Base-by-base conservation (phyloP, 2,329 filamentous ascomycete genomes). In the Curvularia eragrostidis region DNA sequence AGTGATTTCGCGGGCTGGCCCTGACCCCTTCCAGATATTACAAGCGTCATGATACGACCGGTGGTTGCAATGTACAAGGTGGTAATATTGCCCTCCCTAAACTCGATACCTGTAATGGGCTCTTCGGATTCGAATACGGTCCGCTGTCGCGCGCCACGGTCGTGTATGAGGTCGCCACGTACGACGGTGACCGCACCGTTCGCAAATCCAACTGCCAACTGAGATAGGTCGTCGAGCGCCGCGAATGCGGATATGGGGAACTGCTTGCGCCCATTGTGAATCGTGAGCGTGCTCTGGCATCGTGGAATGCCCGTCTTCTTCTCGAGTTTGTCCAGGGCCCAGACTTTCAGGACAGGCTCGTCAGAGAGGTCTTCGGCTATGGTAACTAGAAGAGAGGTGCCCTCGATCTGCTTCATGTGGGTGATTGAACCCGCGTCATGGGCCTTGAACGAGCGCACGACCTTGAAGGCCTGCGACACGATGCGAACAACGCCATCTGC, bases 111-210 rank as follows among this genome's bases (percentile, higher is more conserved):
- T 0, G 95, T 99, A 9, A 99, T 88, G 0, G 95, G 96, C 75
- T 99, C 95, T 69, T 98, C 93, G 0, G 93, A 97, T 74, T 99
- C 95, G 78, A 96, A 95, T 9, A 99, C 91, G 32, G 94, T 95
- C 52, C 95, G 87, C 76, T 99, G 95, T 74, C 92, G 93, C 10
- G 94, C 93, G 21, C 96, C 95, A 56, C 95, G 88, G 75, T 99
- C 95, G 75, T 99, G 93, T 67, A 99, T 91, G 48, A 99, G 82
- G 74, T 99, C 95, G 59, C 96, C 95, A 57, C 95, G 87, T 56
- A 99, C 91, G 26, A 99, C 88, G 0, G 93, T 96, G 12, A 99
- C 94, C 0, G 93, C 88, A 7, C 95, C 95, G 77, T 99, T 98
- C 12, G 90, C 95, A 74, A 99, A 99, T 5, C 95, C 96, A 6